A percentile compares a stretch with the other conserved stretches of the same genome.
Evolutionary conservation across 257 asterid genomes (phyloP).

Genomic region (Solanum verrucosum): DNA sequence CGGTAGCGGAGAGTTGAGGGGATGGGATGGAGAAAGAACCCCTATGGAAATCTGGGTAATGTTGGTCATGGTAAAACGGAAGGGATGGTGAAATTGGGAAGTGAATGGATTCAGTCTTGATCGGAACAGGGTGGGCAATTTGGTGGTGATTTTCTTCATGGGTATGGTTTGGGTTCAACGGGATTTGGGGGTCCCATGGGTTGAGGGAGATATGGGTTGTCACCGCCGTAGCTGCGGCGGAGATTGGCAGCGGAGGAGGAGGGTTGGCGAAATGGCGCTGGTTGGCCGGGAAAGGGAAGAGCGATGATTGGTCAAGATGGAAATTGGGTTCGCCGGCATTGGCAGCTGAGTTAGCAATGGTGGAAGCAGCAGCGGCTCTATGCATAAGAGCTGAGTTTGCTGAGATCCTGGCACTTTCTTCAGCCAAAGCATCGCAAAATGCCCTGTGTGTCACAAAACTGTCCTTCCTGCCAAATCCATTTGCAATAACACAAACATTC

Average conservation of each 20-base stretch:
- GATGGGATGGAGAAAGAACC: conserved; percentile 16
- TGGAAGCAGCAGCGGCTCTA: not conserved
- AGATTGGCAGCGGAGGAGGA: conserved; percentile 11
- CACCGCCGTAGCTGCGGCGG: not conserved
- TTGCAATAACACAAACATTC: not conserved
- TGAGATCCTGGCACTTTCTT: conserved; percentile 77
- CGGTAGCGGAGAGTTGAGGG: conserved; percentile 55
- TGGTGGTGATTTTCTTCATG: not conserved
- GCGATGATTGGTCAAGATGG: conserved; percentile 22
- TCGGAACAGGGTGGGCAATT: conserved; percentile 4
- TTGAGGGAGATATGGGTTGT: conserved; percentile 15
- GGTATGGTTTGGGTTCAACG: conserved; percentile 26
- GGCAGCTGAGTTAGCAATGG: conserved; percentile 18
- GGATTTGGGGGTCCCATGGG: conserved; percentile 10
- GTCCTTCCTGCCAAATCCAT: conserved; percentile 50
- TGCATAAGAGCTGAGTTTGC: conserved; percentile 35
- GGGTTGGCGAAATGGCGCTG: conserved; percentile 17
- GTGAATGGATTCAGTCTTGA: conserved; percentile 39
- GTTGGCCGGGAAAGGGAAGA: conserved; percentile 20
- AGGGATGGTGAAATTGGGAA: conserved; percentile 24
- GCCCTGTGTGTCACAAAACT: conserved; percentile 85
- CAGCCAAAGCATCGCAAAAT: conserved; percentile 87
- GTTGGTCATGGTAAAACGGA: conserved; percentile 24
- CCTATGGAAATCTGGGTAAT: not conserved
- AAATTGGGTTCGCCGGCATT: conserved; percentile 5